phyloP scores from a whole-genome alignment of 2,329 filamentous ascomycete genomes.

The Colletotrichum sp. region DNA sequence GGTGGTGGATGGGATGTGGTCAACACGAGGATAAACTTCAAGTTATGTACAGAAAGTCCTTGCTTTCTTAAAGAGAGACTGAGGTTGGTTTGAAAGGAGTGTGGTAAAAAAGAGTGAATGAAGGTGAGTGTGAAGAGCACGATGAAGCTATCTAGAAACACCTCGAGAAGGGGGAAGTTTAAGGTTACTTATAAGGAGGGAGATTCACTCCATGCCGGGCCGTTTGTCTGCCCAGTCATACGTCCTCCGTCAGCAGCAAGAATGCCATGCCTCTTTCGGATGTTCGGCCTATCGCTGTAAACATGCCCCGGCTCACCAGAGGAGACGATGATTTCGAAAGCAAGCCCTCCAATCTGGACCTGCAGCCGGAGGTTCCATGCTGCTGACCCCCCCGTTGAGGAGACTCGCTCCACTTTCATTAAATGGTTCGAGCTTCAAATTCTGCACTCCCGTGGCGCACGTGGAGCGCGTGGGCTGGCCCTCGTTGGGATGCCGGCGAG shows the following conservation, averaged over 20 bases:
- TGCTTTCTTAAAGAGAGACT: neutral
- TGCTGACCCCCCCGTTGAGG: neutral
- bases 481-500: neutral
- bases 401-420: neutral
- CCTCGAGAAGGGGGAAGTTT: neutral
- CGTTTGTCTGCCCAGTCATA: neutral
- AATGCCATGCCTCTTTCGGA: neutral
- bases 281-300: neutral
- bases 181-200: neutral
- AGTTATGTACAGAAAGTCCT: neutral
- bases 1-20: neutral
- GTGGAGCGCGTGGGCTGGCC: neutral
- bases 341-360: neutral
- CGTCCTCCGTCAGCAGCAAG: neutral
- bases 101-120: constrained; percentile 4
- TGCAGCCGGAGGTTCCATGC: neutral
- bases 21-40: neutral
- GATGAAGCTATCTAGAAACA: neutral
- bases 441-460: neutral
- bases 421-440: neutral
- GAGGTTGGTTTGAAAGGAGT: neutral
- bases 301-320: neutral
- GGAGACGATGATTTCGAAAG: neutral
- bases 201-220: neutral
- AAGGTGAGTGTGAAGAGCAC: constrained; percentile 8